Percentiles rank a stretch among this genome's conserved stretches.
phyloP scores from a whole-genome alignment of 129 eudicot species.

The Centaurea solstitialis region DNA sequence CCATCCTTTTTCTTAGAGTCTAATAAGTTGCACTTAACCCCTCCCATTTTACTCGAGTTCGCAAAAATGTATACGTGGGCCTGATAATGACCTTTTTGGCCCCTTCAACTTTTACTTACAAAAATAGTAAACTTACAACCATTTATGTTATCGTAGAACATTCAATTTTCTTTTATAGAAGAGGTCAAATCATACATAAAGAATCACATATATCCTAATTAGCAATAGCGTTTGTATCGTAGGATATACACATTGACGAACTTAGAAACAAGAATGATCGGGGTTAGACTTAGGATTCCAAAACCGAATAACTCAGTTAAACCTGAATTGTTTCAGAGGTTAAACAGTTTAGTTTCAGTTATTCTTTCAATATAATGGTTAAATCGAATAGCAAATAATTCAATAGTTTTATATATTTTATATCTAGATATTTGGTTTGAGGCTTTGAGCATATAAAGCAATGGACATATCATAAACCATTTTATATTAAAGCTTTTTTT shows the following conservation, averaged over 20 bases:
- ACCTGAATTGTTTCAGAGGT: no score
- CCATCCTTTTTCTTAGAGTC: conserved; percentile 19
- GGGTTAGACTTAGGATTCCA: no score
- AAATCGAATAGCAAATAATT: no score
- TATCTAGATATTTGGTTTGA: no score
- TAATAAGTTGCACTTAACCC: conserved; percentile 16
- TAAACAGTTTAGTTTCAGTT: no score
- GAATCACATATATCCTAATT: background rate
- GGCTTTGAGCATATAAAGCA: no score
- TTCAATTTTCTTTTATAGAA: background rate
- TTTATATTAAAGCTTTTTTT: no score
- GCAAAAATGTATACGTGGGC: background rate
- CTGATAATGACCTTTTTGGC: background rate
- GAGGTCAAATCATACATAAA: background rate
- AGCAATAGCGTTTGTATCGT: background rate
- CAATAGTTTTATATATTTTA: no score
- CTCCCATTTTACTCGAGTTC: background rate
- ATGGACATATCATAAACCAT: no score
- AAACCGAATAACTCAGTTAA: no score
- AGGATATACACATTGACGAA: background rate
- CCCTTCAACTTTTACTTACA: background rate
- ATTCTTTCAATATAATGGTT: no score
- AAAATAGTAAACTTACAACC: background rate
- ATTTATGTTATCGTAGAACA: background rate
- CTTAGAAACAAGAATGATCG: no score